Base-by-base conservation (phyloP, 805 yeast genomes). In the Nakazawaea peltata region DNA sequence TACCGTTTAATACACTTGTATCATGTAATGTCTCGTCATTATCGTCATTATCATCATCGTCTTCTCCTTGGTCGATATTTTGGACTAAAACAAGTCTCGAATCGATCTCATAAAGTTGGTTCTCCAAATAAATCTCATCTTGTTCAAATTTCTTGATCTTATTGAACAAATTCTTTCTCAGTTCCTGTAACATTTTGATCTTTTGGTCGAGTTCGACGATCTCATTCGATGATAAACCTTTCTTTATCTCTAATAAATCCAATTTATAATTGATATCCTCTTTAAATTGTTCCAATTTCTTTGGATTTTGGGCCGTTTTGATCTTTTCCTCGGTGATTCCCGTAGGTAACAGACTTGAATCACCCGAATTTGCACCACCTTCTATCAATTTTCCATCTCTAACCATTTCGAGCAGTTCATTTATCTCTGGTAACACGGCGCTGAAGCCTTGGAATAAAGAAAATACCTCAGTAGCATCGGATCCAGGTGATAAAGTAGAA, bases 401-500 rank as follows among this genome's bases (percentile, higher is more conserved):
- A 41, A 36, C 44, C 43, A 40, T 46, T 29, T 41, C 57, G 49
- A 65, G 52, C 28, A 61, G 63, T 40, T 65, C 71, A 41, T 70
- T 61, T n/a, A 70, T 56, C 13, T 69, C 69, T 1, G 76, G 75
- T 24, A 68, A 50, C 1, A 72, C 61, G 4, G 85, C 83, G 46
- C 66, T 65, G 49, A 81, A 78, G 1, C 88, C 87, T 53, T 81
- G 88, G 47, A 70, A 78, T 16, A 81, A 54, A 3, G 86, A 73
- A 43, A 71, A 73, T 8, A 51, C 46, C 13, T 49, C 49, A 4
- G 39, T 44, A 21, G 33, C 42, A 19, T 30, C 28, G 14, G 23
- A 18, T 9, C 30, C 23, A 13, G 84, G 83, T n/a, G n/a, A n/a
- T n/a, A n/a, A n/a, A n/a, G n/a, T n/a, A n/a, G n/a, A n/a, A n/a